These are phyloP conservation scores for Angomonas deanei DNA, from an alignment of 208 protist genomes.

Conservation along the genomic window DNA sequence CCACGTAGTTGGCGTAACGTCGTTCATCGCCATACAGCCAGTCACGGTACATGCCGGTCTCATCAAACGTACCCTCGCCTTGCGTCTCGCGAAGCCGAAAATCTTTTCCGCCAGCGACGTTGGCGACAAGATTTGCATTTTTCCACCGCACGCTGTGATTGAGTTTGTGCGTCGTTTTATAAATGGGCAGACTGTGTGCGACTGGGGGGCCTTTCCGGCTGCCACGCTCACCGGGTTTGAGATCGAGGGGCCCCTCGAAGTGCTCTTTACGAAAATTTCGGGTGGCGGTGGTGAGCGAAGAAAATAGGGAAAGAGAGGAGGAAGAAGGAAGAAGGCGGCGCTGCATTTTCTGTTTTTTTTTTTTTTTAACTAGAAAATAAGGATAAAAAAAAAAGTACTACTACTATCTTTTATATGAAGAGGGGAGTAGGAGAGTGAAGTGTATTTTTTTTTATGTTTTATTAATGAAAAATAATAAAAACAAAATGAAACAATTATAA, in stretches of 20 bases:
- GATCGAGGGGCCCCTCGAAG: conserved; percentile 78
- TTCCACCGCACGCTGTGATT: conserved; percentile 82
- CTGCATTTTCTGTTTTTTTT: conserved; percentile 7
- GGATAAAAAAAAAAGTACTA: neutral
- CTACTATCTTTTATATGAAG: neutral
- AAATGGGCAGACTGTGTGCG: conserved; percentile 78
- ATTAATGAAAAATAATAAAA: neutral
- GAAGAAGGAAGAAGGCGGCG: neutral
- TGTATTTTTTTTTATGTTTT: neutral
- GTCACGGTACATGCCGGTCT: conserved; percentile 85
- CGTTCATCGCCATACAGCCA: conserved; percentile 88
- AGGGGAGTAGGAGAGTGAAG: neutral
- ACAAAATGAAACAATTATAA: too few species aligned
- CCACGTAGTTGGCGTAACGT: conserved; percentile 84
- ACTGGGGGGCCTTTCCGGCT: conserved; percentile 77
- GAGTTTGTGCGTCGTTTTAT: conserved; percentile 84
- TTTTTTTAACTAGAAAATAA: neutral
- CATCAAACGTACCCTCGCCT: conserved; percentile 76
- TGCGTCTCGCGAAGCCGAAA: conserved; percentile 81
- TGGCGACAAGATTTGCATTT: conserved; percentile 78
- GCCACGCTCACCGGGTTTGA: conserved; percentile 66
- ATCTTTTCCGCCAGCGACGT: conserved; percentile 78
- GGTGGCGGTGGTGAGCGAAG: conserved; percentile 8
- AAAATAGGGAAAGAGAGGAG: neutral
- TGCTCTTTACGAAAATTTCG: conserved; percentile 73